A percentile compares a stretch with the other conserved stretches of the same genome.
phyloP scores from a whole-genome alignment of 2,329 filamentous ascomycete species.

The Cordyceps farinosa region DNA sequence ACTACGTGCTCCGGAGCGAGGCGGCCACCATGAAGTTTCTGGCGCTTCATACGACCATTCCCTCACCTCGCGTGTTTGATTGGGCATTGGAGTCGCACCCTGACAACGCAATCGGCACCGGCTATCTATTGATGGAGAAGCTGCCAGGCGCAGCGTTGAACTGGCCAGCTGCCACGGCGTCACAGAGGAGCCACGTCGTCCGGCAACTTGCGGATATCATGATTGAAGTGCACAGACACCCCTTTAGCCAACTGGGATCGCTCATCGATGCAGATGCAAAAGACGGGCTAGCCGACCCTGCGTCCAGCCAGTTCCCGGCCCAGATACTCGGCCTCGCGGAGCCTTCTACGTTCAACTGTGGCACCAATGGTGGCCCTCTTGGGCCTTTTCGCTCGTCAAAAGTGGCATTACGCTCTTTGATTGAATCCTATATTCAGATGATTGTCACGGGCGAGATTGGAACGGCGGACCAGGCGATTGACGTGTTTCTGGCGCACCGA shows the following conservation, averaged over 20 bases:
- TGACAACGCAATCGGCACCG: slow-evolving; percentile 32
- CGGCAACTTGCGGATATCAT: slow-evolving; percentile 31
- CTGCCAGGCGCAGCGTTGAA: slow-evolving; percentile 32
- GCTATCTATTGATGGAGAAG: slow-evolving; percentile 43
- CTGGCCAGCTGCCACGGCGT: slow-evolving; percentile 29
- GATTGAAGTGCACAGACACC: slow-evolving; percentile 31
- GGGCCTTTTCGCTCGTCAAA: slow-evolving; percentile 26
- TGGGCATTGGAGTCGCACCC: slow-evolving; percentile 30
- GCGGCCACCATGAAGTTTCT: slow-evolving; percentile 27
- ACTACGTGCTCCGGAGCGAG: slow-evolving; percentile 28
- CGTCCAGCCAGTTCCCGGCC: neutral
- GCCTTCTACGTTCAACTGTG: slow-evolving; percentile 19
- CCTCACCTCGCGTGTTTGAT: slow-evolving; percentile 33
- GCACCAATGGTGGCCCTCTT: slow-evolving; percentile 13
- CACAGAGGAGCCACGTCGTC: slow-evolving; percentile 30
- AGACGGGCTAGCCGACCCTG: neutral
- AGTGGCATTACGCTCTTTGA: slow-evolving; percentile 20
- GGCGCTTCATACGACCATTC: slow-evolving; percentile 26
- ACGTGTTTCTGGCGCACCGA: slow-evolving; percentile 22
- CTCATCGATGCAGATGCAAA: slow-evolving; percentile 13
- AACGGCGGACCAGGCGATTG: slow-evolving; percentile 18
- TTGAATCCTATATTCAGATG: slow-evolving; percentile 25
- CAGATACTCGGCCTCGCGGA: slow-evolving; percentile 22
- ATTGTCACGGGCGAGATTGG: slow-evolving; percentile 27
- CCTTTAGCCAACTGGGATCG: slow-evolving; percentile 29